phyloP scores from a whole-genome alignment of 2,329 filamentous ascomycete species.

The Cordyceps fumosorosea region DNA sequence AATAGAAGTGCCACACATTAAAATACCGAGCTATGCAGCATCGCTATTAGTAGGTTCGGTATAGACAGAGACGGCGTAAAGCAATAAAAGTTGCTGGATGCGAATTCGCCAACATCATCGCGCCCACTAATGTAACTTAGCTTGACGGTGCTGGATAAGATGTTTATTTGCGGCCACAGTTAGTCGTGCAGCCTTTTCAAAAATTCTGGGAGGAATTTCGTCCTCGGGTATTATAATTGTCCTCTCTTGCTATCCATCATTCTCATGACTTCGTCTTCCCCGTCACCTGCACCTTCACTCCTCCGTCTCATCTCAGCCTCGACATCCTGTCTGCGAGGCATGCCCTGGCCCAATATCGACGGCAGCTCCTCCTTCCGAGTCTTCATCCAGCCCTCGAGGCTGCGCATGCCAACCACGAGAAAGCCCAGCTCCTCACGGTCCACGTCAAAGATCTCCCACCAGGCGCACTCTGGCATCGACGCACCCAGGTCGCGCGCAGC shows the following conservation, averaged over 20 bases:
- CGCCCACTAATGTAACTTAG: too few species aligned
- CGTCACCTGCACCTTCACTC: background rate
- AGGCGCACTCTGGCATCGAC: constrained; percentile 75
- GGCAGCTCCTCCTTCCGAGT: constrained; percentile 52
- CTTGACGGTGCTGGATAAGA: background rate
- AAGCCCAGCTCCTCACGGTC: constrained; percentile 93
- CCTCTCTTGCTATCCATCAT: constrained; percentile 21
- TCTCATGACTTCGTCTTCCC: constrained; percentile 5
- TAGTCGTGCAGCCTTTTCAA: background rate
- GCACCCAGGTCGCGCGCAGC: constrained; percentile 69
- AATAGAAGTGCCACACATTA: too few species aligned
- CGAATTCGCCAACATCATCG: too few species aligned
- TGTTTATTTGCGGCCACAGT: background rate
- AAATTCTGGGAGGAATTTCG: too few species aligned
- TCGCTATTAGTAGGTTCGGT: too few species aligned
- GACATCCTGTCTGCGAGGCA: constrained; percentile 53
- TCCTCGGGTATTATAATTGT: background rate
- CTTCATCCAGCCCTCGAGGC: constrained; percentile 63
- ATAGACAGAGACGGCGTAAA: too few species aligned
- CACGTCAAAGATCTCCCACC: constrained; percentile 98
- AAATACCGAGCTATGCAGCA: too few species aligned
- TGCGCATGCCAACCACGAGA: constrained; percentile 77
- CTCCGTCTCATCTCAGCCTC: constrained; percentile 45
- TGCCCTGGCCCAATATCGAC: constrained; percentile 35
- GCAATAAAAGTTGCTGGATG: too few species aligned